Base-by-base conservation (phyloP, 495 filamentous ascomycete species). In the Penicillium nucicola region DNA sequence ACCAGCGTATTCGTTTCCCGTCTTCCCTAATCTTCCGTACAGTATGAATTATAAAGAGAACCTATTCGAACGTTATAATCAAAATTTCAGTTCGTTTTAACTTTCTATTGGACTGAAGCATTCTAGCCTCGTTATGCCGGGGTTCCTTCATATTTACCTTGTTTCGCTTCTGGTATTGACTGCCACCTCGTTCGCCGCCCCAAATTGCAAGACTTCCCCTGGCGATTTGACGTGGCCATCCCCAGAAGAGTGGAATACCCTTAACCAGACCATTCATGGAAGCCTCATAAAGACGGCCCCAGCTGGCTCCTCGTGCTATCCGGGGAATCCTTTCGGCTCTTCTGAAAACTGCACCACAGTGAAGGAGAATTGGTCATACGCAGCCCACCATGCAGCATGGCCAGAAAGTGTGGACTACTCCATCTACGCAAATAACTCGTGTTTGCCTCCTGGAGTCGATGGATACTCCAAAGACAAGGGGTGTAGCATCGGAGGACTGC, bases 401-500 rank as follows among this genome's bases (percentile, higher is more conserved):
- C 62, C 62, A 1, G 61, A 65, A 34, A 53, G 47, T 31, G 52
- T 60, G 18, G 53, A 58, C 22, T 61, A 57, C 9, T 45, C 55
- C 0, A 49, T 67, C 6, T 67, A 42, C 19, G 43, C 55, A 1
- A 68, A 65, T 42, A 57, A 63, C 25, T 61, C 62, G 3, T 67
- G 64, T 28, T 3, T 64, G 1, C 56, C 60, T 17, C 60, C 57
- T 5, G 54, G 48, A 13, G 40, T 37, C 0, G 20, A 14, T 12
- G 67, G 63, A 3, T 60, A 64, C 25, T 23, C 25, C 1, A 33
- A 45, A 13, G 45, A 22, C 0, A 41, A 37, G 2, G 64, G 60
- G 0, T 72, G 69, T 42, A 47, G 19, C 14, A 50, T 62, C 18
- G 62, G 62, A 0, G 65, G 56, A 9, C n/a, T 57, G 23, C 66